These are phyloP conservation scores for Novymonas esmeraldas DNA, from an alignment of 208 protist species.

Conservation along the genomic window DNA sequence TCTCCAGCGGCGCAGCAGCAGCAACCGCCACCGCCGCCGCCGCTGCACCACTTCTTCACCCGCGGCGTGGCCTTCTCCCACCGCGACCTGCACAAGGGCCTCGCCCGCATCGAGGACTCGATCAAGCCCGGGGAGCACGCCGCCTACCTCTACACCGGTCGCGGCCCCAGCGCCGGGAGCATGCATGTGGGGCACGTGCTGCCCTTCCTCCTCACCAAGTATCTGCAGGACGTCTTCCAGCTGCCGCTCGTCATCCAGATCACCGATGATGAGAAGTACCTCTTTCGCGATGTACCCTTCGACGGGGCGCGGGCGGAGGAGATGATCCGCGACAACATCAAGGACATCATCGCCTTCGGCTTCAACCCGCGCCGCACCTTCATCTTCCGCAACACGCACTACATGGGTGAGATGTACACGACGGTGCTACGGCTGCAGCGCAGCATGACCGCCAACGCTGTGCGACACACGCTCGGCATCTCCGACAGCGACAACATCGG, in stretches of 20 bases:
- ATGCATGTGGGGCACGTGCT: slow-evolving; percentile 99
- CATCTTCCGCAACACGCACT: slow-evolving; percentile 99
- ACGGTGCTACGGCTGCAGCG: slow-evolving; percentile 95
- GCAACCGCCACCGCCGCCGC: slow-evolving; percentile 6
- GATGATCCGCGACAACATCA: slow-evolving; percentile 95
- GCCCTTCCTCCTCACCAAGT: slow-evolving; percentile 98
- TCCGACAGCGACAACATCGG: slow-evolving; percentile 92
- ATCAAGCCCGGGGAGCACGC: slow-evolving; percentile 61
- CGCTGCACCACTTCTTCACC: slow-evolving; percentile 92
- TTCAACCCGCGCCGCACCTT: slow-evolving; percentile 99
- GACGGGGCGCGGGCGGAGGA: slow-evolving; percentile 73
- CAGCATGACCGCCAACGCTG: slow-evolving; percentile 89
- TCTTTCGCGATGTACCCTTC: slow-evolving; percentile 96
- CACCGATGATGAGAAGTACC: slow-evolving; percentile 99
- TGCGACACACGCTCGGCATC: slow-evolving; percentile 95
- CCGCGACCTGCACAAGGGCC: slow-evolving; percentile 94
- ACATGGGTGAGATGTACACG: slow-evolving; percentile 97
- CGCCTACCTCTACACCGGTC: slow-evolving; percentile 99
- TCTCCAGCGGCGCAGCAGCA: not conserved
- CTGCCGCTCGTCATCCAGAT: slow-evolving; percentile 99
- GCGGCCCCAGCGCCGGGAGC: slow-evolving; percentile 95
- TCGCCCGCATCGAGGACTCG: slow-evolving; percentile 87
- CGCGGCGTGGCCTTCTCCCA: slow-evolving; percentile 98
- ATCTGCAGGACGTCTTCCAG: slow-evolving; percentile 98
- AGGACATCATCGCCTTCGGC: slow-evolving; percentile 99